Conservation (phyloP, 2,329 filamentous ascomycete genomes). For the Trichoderma breve region DNA sequence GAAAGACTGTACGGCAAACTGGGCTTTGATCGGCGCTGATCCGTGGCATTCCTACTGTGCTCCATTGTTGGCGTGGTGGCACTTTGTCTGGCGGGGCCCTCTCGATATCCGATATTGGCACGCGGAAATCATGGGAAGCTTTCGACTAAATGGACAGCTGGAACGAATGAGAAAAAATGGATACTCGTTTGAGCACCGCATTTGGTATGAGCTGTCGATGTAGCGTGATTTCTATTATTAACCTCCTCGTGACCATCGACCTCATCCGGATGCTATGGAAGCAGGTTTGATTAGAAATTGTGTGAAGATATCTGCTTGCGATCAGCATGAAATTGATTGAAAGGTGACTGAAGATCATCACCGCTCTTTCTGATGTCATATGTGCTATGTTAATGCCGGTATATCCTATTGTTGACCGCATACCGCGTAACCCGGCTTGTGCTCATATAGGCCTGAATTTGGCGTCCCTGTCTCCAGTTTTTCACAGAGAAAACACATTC, state of each 20-base stretch:
- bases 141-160: neutral
- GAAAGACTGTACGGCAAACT: neutral
- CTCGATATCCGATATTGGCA: neutral
- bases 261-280: neutral
- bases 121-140: neutral
- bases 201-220: neutral
- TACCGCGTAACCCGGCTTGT: neutral
- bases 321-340: neutral
- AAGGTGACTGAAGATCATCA: neutral
- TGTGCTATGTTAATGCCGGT: neutral
- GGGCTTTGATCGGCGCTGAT: neutral
- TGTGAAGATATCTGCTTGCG: neutral
- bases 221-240: conserved; percentile 1
- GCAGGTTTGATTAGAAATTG: neutral
- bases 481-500: neutral
- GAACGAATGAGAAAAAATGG: neutral
- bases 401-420: neutral
- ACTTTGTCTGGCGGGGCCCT: conserved; percentile 1
- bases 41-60: conserved; percentile 8
- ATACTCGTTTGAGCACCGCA: neutral
- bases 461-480: neutral
- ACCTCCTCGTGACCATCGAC: conserved; percentile 7
- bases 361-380: neutral
- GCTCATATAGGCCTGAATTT: neutral
- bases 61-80: neutral